Conservation (phyloP, 768 basidiomycete genomes). For the Leccinellum luteum region DNA sequence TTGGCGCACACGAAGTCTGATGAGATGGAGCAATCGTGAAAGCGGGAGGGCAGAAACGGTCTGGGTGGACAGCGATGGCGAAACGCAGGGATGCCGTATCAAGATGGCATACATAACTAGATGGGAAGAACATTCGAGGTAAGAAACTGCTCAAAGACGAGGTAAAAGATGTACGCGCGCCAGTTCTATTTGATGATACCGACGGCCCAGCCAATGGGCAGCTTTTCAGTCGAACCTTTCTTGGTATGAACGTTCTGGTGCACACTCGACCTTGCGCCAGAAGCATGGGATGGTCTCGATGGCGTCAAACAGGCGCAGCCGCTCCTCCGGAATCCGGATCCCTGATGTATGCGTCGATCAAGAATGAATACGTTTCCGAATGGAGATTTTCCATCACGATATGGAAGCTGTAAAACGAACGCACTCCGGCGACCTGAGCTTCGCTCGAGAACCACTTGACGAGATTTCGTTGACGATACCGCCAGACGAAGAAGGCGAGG, state of each 20-base stretch:
- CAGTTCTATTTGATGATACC: constrained; percentile 95
- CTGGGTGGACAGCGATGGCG: constrained; percentile 80
- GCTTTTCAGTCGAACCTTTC: constrained; percentile 51
- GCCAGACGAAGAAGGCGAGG: constrained; percentile 94
- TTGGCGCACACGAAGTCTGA: constrained; percentile 51
- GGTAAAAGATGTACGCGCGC: constrained; percentile 65
- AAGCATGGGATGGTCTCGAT: constrained; percentile 91
- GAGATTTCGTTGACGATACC: constrained; percentile 93
- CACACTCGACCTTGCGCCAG: constrained; percentile 68
- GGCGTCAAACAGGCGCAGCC: constrained; percentile 87
- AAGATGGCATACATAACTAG: constrained; percentile 91
- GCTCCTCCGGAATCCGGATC: constrained; percentile 66
- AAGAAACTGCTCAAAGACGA: constrained; percentile 43
- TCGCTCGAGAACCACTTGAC: constrained; percentile 90
- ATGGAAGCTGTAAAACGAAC: constrained; percentile 96
- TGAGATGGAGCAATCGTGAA: constrained; percentile 87
- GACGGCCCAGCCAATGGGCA: constrained; percentile 89
- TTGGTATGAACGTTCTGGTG: constrained; percentile 27
- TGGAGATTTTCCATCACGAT: constrained; percentile 99
- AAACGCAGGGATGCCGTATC: constrained; percentile 83
- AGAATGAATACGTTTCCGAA: constrained; percentile 92
- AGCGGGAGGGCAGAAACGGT: constrained; percentile 62
- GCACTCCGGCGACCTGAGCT: constrained; percentile 86
- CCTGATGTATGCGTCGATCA: constrained; percentile 91
- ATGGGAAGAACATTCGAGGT: constrained; percentile 35